Evolutionary conservation across 75 land plant species (phyloP), one percentile per base, ranked within the genome.

Genomic region (Pinus taeda): DNA sequence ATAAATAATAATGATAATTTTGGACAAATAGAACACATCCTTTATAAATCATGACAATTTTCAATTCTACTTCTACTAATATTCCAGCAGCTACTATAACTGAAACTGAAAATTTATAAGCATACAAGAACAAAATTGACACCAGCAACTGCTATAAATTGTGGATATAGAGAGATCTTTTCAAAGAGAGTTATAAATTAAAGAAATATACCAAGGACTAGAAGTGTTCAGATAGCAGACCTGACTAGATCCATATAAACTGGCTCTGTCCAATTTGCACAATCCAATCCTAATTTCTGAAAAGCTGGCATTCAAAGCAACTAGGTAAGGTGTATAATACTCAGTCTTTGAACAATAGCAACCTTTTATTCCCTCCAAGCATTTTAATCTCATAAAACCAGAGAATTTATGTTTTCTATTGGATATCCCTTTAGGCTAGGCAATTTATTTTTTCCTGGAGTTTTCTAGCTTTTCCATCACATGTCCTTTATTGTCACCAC

Each of bases 251-350:
- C 98, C 74, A 77, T 60, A 88, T 92, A 96, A 33, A 96, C 83
- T 53, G 98, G 97, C 55, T 88, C 93, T 11, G 88, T 86, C 98
- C 97, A 96, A 84, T 96, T 90, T 73, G 98, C 98, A 85, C 98
- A 96, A 83, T 96, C 98, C 77, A 96, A 79, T 22, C 97, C 90
- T 24, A 96, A 85, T 77, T 88, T 92, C 74, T 83, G 91, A 83
- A 96, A 96, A 76, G 97, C 98, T 96, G 90, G 62, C 20, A 57
- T 17, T 15, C 39, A 57, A 55, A 65, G 14, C 67, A 42, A 62
- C 76, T 62, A 18, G n/a, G 15, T 9, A 75, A 45, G 17, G 1
- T n/a, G 21, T 33, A 67, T n/a, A 20, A 15, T 75, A 71, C 20
- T 8, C 18, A 14, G 3, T 26, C 29, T 74, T 76, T 74, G 22